Conservation (phyloP, 2,329 filamentous ascomycete species). For the Epichloe bromicola region DNA sequence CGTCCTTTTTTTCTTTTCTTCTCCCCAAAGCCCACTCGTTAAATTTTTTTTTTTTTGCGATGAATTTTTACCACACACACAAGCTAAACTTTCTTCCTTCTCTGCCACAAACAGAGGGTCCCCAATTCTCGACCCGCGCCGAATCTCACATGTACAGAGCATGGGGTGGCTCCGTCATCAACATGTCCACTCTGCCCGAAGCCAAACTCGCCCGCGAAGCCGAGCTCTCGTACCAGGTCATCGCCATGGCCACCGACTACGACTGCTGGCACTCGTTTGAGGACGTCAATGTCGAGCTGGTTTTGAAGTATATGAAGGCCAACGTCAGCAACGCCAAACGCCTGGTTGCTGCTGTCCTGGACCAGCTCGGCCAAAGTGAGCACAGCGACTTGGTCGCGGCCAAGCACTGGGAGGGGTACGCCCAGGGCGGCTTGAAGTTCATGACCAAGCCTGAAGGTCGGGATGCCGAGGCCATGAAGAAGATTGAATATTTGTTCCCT, state of each 20-base stretch:
- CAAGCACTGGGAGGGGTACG: conserved; percentile 66
- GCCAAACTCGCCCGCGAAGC: conserved; percentile 93
- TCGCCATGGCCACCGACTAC: conserved; percentile 99
- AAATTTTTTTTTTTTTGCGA: too few species aligned
- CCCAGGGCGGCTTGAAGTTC: conserved; percentile 63
- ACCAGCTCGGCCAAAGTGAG: conserved; percentile 69
- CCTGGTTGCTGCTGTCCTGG: conserved; percentile 75
- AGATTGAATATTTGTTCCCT: conserved; percentile 77
- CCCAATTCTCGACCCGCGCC: conserved; percentile 90
- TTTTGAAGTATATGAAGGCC: conserved; percentile 90
- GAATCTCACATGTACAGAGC: conserved; percentile 90
- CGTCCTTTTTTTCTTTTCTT: conserved; percentile 14
- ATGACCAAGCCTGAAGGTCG: conserved; percentile 74
- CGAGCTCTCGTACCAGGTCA: conserved; percentile 94
- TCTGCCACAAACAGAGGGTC: conserved; percentile 56
- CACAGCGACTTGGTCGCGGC: conserved; percentile 63
- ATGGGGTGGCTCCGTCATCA: conserved; percentile 92
- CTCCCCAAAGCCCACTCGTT: neutral
- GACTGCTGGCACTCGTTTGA: conserved; percentile 87
- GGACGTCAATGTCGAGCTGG: conserved; percentile 91
- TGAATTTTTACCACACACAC: too few species aligned
- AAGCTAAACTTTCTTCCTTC: neutral
- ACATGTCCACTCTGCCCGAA: conserved; percentile 94
- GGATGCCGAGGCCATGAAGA: conserved; percentile 61
- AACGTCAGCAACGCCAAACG: conserved; percentile 79